Evolutionary conservation across 2,329 filamentous ascomycete species (phyloP), one percentile per base, ranked within the genome.

Genomic region (Apiospora malaysiana): DNA sequence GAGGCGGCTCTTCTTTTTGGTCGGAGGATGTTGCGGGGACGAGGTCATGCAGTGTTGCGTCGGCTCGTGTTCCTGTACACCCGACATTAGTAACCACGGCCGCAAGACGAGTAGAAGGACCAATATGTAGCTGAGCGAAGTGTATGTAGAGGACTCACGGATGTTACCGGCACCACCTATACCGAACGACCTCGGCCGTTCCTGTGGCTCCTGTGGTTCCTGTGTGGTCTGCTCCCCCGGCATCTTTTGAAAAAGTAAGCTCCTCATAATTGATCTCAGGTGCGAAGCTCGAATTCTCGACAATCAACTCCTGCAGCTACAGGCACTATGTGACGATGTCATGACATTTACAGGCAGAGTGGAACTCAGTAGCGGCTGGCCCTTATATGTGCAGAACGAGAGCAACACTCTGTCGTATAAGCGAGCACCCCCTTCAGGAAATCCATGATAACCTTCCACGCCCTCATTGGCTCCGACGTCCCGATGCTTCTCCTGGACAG

Each of bases 81-180:
- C 8, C 18, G 8, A 40, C 14, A 40, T 63, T 2, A 40, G 51
- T 16, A 5, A 9, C 7, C 16, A 12, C 14, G n/a, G 5, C 42
- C 47, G 18, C n/a, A 1, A 23, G 37, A 21, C 14, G 8, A 37
- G n/a, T 25, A n/a, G 42, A 1, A 23, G 7, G 14, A 1, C 6
- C 9, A 9, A 23, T 12, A 4, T 7, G 27, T 23, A 25, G 18
- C 42, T n/a, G n/a, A n/a, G n/a, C n/a, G n/a, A n/a, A n/a, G n/a
- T n/a, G n/a, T n/a, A n/a, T n/a, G n/a, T n/a, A 42, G 32, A 40
- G n/a, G 1, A 69, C 68, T 69, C 18, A 69, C 68, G 45, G 16
- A 56, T 69, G 47, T 69, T 69, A 2, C 68, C 68, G 23, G 68
- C 68, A 25, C 68, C 68, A 9, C 68, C 46, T 21, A 69, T 69